Base-by-base conservation (phyloP, 1,284 basidiomycete genomes). In the Melampsora americana region DNA sequence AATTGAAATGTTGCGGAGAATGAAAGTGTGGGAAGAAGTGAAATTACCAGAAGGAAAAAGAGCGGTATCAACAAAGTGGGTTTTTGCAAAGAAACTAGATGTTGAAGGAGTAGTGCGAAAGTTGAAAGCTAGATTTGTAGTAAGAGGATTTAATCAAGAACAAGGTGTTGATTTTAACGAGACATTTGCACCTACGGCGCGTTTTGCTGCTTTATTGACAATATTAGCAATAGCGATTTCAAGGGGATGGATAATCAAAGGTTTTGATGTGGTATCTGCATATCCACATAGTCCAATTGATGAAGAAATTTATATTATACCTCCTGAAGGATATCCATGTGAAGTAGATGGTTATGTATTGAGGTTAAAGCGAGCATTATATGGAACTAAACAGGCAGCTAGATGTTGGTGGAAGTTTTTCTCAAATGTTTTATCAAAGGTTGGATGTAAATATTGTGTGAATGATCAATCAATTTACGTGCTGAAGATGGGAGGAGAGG, bases 251-350 rank as follows among this genome's bases (percentile, higher is more conserved):
- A 35, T 20, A 9, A 2, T 61, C 1, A 0, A 12, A 1, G n/a
- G 20, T 44, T 74, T 74, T 74, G 71, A 74, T 46, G 65, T 74
- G 6, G 66, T 44, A n/a, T 44, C 48, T 28, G 71, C 65, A 0
- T 67, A 74, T 26, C 30, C 66, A 9, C 64, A 74, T 42, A 74
- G 64, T 23, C 71, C 39, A 18, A 66, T 74, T 46, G 50, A 74
- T 20, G 53, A 74, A 39, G 62, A 66, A 5, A n/a, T 74, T 1
- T 74, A 46, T 20, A 50, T 74, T 1, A 23, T 46, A 60, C 28
- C 46, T 2, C 64, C 56, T 2, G 26, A 30, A 2, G 65, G 64
- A 61, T 23, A 66, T 20, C 18, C 26, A 26, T 64, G 32, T 14
- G 28, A 32, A 23, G 12, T 30, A 7, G 35, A 64, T 35, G 70